These are phyloP conservation scores for Paramecium octaurelia DNA, from an alignment of 73 alveolate species.

Conservation along the genomic window DNA sequence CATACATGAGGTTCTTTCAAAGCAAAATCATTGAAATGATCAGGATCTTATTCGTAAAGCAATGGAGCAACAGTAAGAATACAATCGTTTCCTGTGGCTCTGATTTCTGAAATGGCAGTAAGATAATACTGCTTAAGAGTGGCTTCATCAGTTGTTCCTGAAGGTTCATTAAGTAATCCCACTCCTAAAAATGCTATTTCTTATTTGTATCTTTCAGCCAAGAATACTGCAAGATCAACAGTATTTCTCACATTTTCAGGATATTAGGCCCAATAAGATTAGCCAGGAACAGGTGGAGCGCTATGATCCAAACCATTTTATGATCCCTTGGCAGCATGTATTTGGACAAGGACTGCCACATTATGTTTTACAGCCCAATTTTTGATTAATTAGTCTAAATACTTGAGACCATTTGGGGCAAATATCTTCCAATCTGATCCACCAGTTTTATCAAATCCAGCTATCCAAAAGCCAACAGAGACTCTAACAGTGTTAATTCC, in stretches of 20 bases:
- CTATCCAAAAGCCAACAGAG: slow-evolving; percentile 25
- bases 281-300: slow-evolving; percentile 16
- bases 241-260: slow-evolving; percentile 50
- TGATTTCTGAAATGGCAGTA: slow-evolving; percentile 1
- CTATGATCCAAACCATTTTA: slow-evolving; percentile 45
- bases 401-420: slow-evolving; percentile 9
- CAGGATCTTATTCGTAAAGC: neutral
- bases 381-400: neutral
- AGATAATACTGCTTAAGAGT: slow-evolving; percentile 4
- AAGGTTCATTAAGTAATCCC: slow-evolving; percentile 29
- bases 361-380: slow-evolving; percentile 35
- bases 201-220: slow-evolving; percentile 35
- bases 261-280: slow-evolving; percentile 33
- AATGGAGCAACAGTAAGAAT: slow-evolving; percentile 20
- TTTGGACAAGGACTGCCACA: slow-evolving; percentile 22
- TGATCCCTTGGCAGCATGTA: slow-evolving; percentile 46
- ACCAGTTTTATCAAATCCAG: slow-evolving; percentile 44
- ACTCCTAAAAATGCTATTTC: slow-evolving; percentile 36
- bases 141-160: slow-evolving; percentile 52
- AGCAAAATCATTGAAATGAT: slow-evolving; percentile 37
- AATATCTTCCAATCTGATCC: slow-evolving; percentile 2
- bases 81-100: slow-evolving; percentile 44
- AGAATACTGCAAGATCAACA: neutral
- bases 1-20: neutral
- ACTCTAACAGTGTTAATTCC: slow-evolving; percentile 50